These are phyloP conservation scores for Pseudogymnoascus sp. DNA, from an alignment of 2,329 filamentous ascomycete species.

Conservation along the genomic window DNA sequence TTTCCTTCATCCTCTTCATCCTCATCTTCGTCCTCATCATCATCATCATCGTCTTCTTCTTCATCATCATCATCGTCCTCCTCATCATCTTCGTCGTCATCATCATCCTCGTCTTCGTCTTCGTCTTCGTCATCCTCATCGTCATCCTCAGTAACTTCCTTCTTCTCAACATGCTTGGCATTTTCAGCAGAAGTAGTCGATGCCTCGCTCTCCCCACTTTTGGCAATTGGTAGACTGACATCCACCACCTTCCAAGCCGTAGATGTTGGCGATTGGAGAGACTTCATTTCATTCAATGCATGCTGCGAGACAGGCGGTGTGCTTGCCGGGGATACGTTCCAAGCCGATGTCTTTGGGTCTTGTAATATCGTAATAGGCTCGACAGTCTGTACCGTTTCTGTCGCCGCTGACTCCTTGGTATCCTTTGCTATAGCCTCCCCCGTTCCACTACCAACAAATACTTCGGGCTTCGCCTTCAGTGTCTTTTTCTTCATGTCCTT, in stretches of 20 bases:
- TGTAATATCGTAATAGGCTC: not conserved
- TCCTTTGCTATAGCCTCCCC: constrained; percentile 17
- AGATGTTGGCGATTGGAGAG: constrained; percentile 25
- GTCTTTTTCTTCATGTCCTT: constrained; percentile 45
- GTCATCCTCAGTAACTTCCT: constrained; percentile 24
- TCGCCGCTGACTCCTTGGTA: not conserved
- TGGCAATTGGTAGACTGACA: not conserved
- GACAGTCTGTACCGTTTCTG: not conserved
- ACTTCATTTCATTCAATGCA: not conserved
- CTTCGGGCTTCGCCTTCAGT: not conserved
- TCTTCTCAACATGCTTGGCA: constrained; percentile 23
- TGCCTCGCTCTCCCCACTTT: not conserved
- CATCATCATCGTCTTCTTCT: not conserved
- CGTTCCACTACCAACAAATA: constrained; percentile 12
- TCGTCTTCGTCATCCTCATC: constrained; percentile 19
- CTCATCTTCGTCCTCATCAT: constrained; percentile 21
- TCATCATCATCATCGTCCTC: not conserved
- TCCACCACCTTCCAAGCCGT: constrained; percentile 22
- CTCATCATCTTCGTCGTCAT: not conserved
- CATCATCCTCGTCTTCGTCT: constrained; percentile 3
- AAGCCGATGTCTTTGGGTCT: constrained; percentile 3
- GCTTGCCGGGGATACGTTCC: not conserved
- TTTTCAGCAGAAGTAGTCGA: constrained; percentile 11
- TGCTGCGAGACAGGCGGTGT: not conserved
- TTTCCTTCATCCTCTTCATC: constrained; percentile 23